Conservation (phyloP, 768 basidiomycete genomes). For the Leccinum rimulosum region DNA sequence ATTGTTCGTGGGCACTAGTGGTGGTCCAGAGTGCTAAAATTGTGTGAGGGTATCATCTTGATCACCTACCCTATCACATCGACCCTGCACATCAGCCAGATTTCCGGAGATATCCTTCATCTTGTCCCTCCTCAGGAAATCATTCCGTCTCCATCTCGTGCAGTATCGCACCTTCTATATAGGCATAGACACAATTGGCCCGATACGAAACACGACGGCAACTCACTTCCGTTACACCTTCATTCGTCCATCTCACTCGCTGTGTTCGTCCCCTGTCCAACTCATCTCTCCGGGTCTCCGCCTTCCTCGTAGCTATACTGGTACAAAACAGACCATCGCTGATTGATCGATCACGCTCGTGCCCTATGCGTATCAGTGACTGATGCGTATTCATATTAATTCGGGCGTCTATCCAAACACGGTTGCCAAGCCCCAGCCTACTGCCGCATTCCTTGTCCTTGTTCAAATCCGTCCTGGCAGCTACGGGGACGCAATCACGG, state of each 20-base stretch:
- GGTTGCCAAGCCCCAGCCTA: conserved; percentile 26
- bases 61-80: conserved; percentile 38
- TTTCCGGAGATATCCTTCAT: conserved; percentile 30
- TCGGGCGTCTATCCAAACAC: conserved; percentile 10
- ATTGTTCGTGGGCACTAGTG: conserved; percentile 10
- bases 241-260: background rate
- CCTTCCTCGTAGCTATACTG: background rate
- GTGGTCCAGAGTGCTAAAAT: conserved; percentile 18
- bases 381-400: conserved; percentile 6
- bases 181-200: conserved; percentile 17
- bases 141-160: conserved; percentile 22
- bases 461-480: conserved; percentile 18
- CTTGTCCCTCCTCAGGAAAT: conserved; percentile 17
- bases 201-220: conserved; percentile 12
- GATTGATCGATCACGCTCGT: conserved; percentile 16
- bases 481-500: conserved; percentile 14
- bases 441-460: conserved; percentile 15
- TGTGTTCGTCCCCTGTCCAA: background rate
- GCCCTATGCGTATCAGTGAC: conserved; percentile 10
- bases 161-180: conserved; percentile 20
- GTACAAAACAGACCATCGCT: background rate
- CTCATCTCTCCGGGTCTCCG: background rate
- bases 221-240: conserved; percentile 9
- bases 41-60: conserved; percentile 30
- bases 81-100: conserved; percentile 35